Evolutionary conservation across 129 eudicot genomes (phyloP).

Genomic region (Flaveria ramosissima): DNA sequence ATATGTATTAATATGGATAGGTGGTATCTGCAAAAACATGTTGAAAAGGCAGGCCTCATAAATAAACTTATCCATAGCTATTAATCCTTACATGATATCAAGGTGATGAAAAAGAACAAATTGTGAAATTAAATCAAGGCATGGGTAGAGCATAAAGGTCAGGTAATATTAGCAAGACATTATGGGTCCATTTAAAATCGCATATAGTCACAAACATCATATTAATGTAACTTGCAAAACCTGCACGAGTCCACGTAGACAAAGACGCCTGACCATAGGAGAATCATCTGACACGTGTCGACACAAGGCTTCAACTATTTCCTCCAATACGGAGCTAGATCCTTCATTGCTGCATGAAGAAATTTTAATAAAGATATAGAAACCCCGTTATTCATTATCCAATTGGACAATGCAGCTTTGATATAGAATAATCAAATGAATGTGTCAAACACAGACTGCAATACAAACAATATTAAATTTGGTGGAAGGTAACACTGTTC

Average conservation of each 20-base stretch:
- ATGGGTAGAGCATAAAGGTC: background rate
- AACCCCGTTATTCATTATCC: background rate
- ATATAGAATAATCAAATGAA: background rate
- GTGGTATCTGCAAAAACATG: constrained; percentile 74
- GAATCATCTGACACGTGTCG: constrained; percentile 96
- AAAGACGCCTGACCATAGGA: constrained; percentile 93
- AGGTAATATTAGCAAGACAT: constrained; percentile 6
- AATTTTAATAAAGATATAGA: background rate
- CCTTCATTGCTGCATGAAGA: constrained; percentile 68
- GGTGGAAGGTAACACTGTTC: background rate
- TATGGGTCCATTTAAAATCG: background rate
- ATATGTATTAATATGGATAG: constrained; percentile 57
- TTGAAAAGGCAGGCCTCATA: constrained; percentile 17
- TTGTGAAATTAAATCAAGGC: background rate
- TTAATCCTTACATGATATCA: background rate
- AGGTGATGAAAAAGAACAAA: background rate
- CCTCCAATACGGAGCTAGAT: constrained; percentile 69
- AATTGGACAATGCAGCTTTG: background rate
- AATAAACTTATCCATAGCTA: constrained; percentile 11
- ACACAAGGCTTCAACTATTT: constrained; percentile 92
- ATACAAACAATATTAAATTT: background rate
- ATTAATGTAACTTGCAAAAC: constrained; percentile 34
- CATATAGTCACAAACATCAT: constrained; percentile 12
- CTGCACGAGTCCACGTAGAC: constrained; percentile 93
- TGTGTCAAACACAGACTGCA: background rate